phyloP scores from a whole-genome alignment of 192 early-diverging fungal species.

The Allomyces arbusculus region DNA sequence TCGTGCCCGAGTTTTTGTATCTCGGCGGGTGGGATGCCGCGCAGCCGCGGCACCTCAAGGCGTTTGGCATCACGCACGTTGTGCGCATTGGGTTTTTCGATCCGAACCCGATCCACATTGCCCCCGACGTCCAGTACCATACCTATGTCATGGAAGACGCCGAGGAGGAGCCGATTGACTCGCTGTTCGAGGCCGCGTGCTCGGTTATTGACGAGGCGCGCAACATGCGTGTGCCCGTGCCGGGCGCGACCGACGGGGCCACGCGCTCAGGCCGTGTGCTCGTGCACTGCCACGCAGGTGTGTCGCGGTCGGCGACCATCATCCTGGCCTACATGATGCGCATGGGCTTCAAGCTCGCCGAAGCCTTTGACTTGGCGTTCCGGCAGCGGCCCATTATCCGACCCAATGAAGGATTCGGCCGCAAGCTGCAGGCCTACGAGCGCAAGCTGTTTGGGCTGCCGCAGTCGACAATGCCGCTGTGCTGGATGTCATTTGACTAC shows the following conservation, averaged over 20 bases:
- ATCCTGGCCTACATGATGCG: conserved; percentile 81
- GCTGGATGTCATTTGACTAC: neutral
- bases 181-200: conserved; percentile 30
- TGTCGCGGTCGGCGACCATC: conserved; percentile 67
- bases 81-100: neutral
- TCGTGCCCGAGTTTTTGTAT: neutral
- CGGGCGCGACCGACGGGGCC: neutral
- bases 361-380: conserved; percentile 62
- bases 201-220: conserved; percentile 43
- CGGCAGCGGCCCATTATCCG: conserved; percentile 42
- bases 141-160: neutral
- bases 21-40: neutral
- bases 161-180: neutral
- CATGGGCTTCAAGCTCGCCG: conserved; percentile 23
- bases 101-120: neutral
- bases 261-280: conserved; percentile 30
- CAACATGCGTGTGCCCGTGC: neutral
- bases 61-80: neutral
- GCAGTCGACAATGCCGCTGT: neutral
- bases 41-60: neutral
- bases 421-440: conserved; percentile 56
- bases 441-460: neutral
- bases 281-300: conserved; percentile 73
- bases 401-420: conserved; percentile 64
- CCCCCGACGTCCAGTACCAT: neutral